Evolutionary conservation across 192 early-diverging fungal species (phyloP).

Genomic region (Entophlyctis luteolus): DNA sequence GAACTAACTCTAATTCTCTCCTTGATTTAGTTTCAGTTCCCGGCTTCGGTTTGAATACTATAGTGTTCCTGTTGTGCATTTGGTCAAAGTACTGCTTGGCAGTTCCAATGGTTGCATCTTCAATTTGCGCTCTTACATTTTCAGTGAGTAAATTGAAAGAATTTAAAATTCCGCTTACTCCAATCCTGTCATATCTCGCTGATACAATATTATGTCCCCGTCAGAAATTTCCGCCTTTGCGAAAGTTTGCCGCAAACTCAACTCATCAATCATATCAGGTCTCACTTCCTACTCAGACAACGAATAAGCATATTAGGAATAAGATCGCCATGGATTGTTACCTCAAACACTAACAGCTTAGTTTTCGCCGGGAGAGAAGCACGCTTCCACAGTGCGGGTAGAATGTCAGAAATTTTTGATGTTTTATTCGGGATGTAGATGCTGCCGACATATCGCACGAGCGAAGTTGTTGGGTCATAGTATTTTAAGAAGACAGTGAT

Average conservation of each 20-base stretch:
- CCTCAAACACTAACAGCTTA: constrained; percentile 63
- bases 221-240: constrained; percentile 76
- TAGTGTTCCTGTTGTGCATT: constrained; percentile 60
- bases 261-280: constrained; percentile 81
- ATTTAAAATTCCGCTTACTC: constrained; percentile 11
- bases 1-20: constrained; percentile 42
- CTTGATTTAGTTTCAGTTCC: constrained; percentile 39
- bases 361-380: constrained; percentile 56
- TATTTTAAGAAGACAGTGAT: constrained; percentile 81
- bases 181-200: constrained; percentile 46
- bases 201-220: constrained; percentile 91
- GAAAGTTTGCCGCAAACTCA: constrained; percentile 66
- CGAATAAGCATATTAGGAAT: not conserved
- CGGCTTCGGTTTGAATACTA: constrained; percentile 66
- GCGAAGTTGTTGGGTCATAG: constrained; percentile 63
- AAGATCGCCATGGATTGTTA: constrained; percentile 6
- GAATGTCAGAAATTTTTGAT: constrained; percentile 56
- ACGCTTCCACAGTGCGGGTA: constrained; percentile 52
- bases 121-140: constrained; percentile 30
- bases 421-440: constrained; percentile 20
- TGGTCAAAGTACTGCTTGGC: constrained; percentile 76
- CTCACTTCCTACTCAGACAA: constrained; percentile 71
- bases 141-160: not conserved
- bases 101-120: constrained; percentile 36
- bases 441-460: constrained; percentile 47